Base-by-base conservation (phyloP, 306 rosid species). In the Gynostemma pentaphyllum region DNA sequence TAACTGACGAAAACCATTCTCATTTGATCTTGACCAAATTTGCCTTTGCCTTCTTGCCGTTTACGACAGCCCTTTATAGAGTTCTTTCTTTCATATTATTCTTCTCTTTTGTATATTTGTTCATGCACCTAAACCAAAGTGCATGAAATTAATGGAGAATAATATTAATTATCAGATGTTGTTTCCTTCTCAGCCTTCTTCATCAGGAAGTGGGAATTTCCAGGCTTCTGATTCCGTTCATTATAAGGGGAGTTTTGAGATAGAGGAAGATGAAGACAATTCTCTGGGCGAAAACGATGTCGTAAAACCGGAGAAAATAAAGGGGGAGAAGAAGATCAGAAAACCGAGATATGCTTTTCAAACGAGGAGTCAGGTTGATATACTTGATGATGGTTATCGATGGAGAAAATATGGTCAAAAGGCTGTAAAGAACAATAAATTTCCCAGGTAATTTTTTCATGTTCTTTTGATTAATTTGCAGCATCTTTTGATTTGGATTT, bases 371-470 rank as follows among this genome's bases (percentile, higher is more conserved):
- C 71, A 67, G 26, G 71, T 67, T 52, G 71, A 67, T 52, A 67
- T 67, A 30, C 71, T 67, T 15, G 71, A 67, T 15, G 71, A 67
- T 67, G 71, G 71, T 15, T 67, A 67, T 36, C 30, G 63, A 32
- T 67, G 71, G 71, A 50, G 71, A 39, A 67, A 67, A 21, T 67
- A 67, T 26, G 71, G 71, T 37, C 71, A 67, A 5, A 67, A 67
- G 63, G 71, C 51, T 22, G 71, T 67, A 15, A 67, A 67, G 71
- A 67, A 67, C 71, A 67, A 67, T 63, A 67, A 67, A 67, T 67
- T 67, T 57, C 71, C 63, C 30, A 67, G 71, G 71, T 67, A 27
- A 10, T 61, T 39, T n/a, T 0, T 4, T 61, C 18, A 4, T 44
- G 4, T 10, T 10, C 12, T 2, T 44, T 44, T 44, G 3, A 10